phyloP scores from a whole-genome alignment of 805 yeast species.

The Starmera quercuum region DNA sequence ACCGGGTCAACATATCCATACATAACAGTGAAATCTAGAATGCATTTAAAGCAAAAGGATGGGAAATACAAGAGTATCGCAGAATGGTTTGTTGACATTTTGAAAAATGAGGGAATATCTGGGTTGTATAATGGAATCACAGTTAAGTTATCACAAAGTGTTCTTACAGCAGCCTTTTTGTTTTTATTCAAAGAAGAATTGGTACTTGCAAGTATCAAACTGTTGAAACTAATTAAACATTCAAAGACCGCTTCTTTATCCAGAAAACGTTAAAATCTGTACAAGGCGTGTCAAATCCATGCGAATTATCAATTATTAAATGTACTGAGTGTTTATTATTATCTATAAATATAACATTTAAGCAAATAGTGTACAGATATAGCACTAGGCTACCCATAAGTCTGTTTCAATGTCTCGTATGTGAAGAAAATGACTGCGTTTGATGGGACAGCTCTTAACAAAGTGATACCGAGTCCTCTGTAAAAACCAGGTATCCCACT shows the following conservation, averaged over 20 bases:
- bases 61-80: conserved; percentile 29
- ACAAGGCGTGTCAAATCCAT: not conserved
- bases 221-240: conserved; percentile 37
- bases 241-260: conserved; percentile 1
- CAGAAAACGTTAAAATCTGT: not conserved
- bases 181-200: conserved; percentile 88
- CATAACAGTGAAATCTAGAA: conserved; percentile 80
- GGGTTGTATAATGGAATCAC: conserved; percentile 79
- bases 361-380: too few species aligned
- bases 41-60: conserved; percentile 56
- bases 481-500: conserved; percentile 72
- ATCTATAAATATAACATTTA: too few species aligned
- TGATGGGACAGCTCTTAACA: conserved; percentile 80
- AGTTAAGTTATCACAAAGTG: conserved; percentile 76
- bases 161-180: conserved; percentile 81
- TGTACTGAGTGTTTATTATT: not conserved
- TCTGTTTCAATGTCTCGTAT: conserved; percentile 55
- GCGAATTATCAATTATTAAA: not conserved
- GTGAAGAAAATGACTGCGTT: conserved; percentile 80
- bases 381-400: conserved; percentile 7
- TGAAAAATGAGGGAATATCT: conserved; percentile 61
- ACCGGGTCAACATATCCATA: conserved; percentile 87
- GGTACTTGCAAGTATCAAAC: conserved; percentile 45
- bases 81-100: conserved; percentile 48
- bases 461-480: conserved; percentile 78